Evolutionary conservation across 768 basidiomycete genomes (phyloP).

Genomic region (Mycena epipterygia): DNA sequence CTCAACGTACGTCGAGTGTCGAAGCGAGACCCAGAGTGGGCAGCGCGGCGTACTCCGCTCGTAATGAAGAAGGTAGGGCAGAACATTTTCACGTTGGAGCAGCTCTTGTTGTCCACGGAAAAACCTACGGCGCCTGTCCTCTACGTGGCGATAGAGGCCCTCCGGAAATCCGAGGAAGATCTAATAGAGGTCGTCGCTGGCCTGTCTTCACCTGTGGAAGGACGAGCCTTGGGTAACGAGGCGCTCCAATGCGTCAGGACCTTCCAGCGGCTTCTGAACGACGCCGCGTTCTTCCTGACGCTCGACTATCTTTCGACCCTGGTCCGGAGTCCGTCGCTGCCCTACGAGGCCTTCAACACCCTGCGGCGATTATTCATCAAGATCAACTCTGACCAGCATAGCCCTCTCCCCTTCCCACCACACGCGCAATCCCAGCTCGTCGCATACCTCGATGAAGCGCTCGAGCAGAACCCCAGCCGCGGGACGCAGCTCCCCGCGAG

Average conservation of each 20-base stretch:
- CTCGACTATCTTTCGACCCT: slow-evolving; percentile 46
- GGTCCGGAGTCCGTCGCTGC: slow-evolving; percentile 40
- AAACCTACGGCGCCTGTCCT: slow-evolving; percentile 34
- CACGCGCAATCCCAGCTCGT: slow-evolving; percentile 46
- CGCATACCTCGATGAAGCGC: slow-evolving; percentile 45
- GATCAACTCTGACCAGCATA: slow-evolving; percentile 37
- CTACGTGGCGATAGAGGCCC: slow-evolving; percentile 36
- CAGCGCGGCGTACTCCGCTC: not conserved
- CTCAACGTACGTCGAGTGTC: not conserved
- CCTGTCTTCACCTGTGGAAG: slow-evolving; percentile 26
- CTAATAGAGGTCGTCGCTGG: slow-evolving; percentile 27
- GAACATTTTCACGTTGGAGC: slow-evolving; percentile 27
- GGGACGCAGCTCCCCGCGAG: slow-evolving; percentile 45
- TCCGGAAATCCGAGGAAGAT: slow-evolving; percentile 31
- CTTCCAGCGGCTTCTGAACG: slow-evolving; percentile 46
- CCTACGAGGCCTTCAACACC: slow-evolving; percentile 55
- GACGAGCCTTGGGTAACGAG: slow-evolving; percentile 30
- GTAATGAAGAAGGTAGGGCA: slow-evolving; percentile 24
- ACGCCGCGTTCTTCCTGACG: slow-evolving; percentile 47
- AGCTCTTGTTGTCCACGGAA: slow-evolving; percentile 26
- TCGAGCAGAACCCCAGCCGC: slow-evolving; percentile 41
- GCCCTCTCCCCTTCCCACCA: slow-evolving; percentile 32
- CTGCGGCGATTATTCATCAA: slow-evolving; percentile 52
- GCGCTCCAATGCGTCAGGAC: slow-evolving; percentile 38
- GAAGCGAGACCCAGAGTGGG: slow-evolving; percentile 11